A percentile compares a stretch with the other conserved stretches of the same genome.
Conservation (phyloP, 192 early-diverging fungal genomes). For the Geranomyces variabilis region DNA sequence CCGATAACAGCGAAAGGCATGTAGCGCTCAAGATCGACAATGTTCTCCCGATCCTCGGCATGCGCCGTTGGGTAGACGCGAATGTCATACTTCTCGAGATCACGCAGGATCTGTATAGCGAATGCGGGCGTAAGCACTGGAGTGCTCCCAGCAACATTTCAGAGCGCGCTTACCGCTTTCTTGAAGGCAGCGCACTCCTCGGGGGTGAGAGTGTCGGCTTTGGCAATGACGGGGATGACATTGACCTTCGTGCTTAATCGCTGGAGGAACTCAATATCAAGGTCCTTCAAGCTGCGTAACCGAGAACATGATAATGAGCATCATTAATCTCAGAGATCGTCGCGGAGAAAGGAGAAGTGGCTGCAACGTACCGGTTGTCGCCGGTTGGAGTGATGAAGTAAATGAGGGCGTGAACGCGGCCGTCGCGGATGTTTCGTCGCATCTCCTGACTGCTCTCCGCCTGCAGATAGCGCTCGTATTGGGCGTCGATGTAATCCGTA, state of each 20-base stretch:
- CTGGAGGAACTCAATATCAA: conserved; percentile 91
- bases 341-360: background rate
- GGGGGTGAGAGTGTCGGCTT: conserved; percentile 89
- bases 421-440: conserved; percentile 81
- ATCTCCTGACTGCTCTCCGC: conserved; percentile 69
- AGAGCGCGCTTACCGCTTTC: conserved; percentile 60
- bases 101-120: conserved; percentile 57
- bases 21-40: conserved; percentile 67
- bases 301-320: background rate
- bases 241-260: conserved; percentile 90
- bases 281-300: conserved; percentile 44
- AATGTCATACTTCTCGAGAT: conserved; percentile 69
- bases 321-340: background rate
- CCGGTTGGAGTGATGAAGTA: conserved; percentile 99
- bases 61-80: conserved; percentile 74
- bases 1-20: conserved; percentile 97
- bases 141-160: background rate
- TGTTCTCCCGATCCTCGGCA: conserved; percentile 70
- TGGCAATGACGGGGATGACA: conserved; percentile 95
- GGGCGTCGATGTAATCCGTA: conserved; percentile 87
- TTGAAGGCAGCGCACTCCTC: conserved; percentile 87
- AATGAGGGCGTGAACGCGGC: conserved; percentile 89
- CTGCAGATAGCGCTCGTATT: conserved; percentile 85
- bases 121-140: background rate
- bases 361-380: conserved; percentile 55